Percentiles rank a stretch among this genome's conserved stretches.
phyloP scores from a whole-genome alignment of 768 basidiomycete species.

The Hypholoma fasciculare region DNA sequence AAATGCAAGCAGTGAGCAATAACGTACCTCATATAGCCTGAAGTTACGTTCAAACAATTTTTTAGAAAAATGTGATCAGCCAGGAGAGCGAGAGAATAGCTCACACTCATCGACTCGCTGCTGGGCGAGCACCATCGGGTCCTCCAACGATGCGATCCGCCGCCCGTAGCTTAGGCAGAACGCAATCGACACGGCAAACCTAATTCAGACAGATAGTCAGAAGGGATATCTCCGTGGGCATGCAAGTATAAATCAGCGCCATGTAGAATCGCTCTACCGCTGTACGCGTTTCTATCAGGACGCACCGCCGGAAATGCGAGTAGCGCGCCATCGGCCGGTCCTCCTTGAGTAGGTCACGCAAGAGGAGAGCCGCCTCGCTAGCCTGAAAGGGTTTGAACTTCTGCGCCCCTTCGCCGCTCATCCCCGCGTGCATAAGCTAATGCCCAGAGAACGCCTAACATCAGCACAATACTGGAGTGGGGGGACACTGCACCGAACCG shows the following conservation, averaged over 20 bases:
- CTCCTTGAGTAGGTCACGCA: slow-evolving; percentile 20
- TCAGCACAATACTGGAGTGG: neutral
- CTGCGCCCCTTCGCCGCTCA: slow-evolving; percentile 24
- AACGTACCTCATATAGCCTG: neutral
- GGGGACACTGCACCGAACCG: slow-evolving; percentile 17
- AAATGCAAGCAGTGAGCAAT: no score
- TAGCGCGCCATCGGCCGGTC: slow-evolving; percentile 11
- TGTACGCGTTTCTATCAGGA: no score
- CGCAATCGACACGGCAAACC: slow-evolving; percentile 24
- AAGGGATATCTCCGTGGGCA: neutral
- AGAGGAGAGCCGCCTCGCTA: slow-evolving; percentile 20
- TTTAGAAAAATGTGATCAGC: neutral
- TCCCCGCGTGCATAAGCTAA: slow-evolving; percentile 26
- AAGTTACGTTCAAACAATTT: neutral
- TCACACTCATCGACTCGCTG: slow-evolving; percentile 22
- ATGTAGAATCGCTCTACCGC: no score
- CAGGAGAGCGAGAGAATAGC: slow-evolving; percentile 5
- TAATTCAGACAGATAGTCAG: slow-evolving; percentile 1
- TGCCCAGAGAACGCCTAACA: neutral
- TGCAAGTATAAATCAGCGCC: neutral
- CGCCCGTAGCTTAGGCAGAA: slow-evolving; percentile 24
- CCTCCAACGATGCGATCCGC: slow-evolving; percentile 20
- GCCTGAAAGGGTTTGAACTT: slow-evolving; percentile 23
- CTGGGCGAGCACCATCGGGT: slow-evolving; percentile 21
- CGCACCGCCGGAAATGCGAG: slow-evolving; percentile 20